Conservation (phyloP, 1,284 basidiomycete genomes). For the Leccinum angustisporum region DNA sequence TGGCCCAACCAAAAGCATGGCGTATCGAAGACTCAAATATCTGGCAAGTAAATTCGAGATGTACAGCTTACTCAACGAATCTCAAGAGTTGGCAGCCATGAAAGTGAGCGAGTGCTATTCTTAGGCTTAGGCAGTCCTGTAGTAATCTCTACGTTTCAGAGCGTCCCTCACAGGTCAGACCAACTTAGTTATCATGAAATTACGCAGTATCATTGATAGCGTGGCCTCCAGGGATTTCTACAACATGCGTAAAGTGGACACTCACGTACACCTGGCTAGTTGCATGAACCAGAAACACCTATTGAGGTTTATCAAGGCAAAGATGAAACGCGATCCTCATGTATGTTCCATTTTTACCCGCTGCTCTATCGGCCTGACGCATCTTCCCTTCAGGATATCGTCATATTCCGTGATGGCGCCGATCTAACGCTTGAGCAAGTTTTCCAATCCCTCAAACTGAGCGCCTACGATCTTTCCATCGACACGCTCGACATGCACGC, state of each 20-base stretch:
- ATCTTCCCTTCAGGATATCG: constrained; percentile 69
- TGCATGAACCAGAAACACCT: constrained; percentile 99
- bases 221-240: constrained; percentile 83
- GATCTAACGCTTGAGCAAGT: constrained; percentile 91
- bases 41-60: constrained; percentile 95
- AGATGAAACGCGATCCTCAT: constrained; percentile 84
- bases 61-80: constrained; percentile 92
- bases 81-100: constrained; percentile 94
- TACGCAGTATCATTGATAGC: constrained; percentile 12
- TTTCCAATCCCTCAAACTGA: constrained; percentile 92
- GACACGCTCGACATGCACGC: constrained; percentile 99
- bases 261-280: constrained; percentile 97
- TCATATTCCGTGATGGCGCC: constrained; percentile 92
- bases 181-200: constrained; percentile 4
- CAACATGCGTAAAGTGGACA: constrained; percentile 97
- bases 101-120: constrained; percentile 56
- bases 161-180: constrained; percentile 44
- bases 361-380: background rate
- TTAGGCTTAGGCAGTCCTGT: constrained; percentile 1
- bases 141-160: constrained; percentile 40
- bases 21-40: constrained; percentile 91
- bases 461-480: constrained; percentile 97
- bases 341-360: constrained; percentile 39
- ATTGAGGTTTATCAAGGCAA: constrained; percentile 98
- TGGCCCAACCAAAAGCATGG: constrained; percentile 95